A percentile compares a stretch with the other conserved stretches of the same genome.
Evolutionary conservation across 805 yeast genomes (phyloP).

Genomic region (Ogataea nonfermentans): DNA sequence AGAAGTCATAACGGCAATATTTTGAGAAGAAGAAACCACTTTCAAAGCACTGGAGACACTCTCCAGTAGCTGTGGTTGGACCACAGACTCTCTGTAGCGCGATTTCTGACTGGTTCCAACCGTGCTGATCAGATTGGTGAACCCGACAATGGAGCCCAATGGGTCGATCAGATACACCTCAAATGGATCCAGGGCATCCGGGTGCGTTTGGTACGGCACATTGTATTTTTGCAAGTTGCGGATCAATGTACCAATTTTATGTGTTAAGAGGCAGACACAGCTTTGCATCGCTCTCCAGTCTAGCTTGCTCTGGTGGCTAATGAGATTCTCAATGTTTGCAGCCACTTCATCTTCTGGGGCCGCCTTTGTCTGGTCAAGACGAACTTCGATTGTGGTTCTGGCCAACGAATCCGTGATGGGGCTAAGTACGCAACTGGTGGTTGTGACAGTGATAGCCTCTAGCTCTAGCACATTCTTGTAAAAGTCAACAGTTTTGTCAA

Average conservation of each 20-base stretch:
- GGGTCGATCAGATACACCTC: slow-evolving; percentile 83
- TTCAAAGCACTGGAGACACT: neutral
- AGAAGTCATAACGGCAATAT: slow-evolving; percentile 76
- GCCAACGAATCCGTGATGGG: slow-evolving; percentile 26
- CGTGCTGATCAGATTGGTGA: slow-evolving; percentile 61
- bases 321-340: slow-evolving; percentile 29
- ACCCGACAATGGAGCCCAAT: slow-evolving; percentile 77
- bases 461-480: slow-evolving; percentile 49
- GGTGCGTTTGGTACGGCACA: slow-evolving; percentile 54
- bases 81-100: slow-evolving; percentile 12
- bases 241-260: slow-evolving; percentile 40
- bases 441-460: slow-evolving; percentile 30
- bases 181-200: slow-evolving; percentile 70
- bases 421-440: slow-evolving; percentile 32
- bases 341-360: slow-evolving; percentile 27
- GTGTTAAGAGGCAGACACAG: slow-evolving; percentile 45
- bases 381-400: slow-evolving; percentile 24
- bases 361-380: slow-evolving; percentile 27
- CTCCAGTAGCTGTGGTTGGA: neutral
- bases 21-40: slow-evolving; percentile 27
- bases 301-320: slow-evolving; percentile 28
- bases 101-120: slow-evolving; percentile 33
- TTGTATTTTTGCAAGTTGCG: slow-evolving; percentile 32
- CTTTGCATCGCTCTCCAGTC: slow-evolving; percentile 54
- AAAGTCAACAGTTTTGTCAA: slow-evolving; percentile 50